These are phyloP conservation scores for Phytophthora cactorum DNA, from an alignment of 352 stramenopile genomes.

Conservation along the genomic window DNA sequence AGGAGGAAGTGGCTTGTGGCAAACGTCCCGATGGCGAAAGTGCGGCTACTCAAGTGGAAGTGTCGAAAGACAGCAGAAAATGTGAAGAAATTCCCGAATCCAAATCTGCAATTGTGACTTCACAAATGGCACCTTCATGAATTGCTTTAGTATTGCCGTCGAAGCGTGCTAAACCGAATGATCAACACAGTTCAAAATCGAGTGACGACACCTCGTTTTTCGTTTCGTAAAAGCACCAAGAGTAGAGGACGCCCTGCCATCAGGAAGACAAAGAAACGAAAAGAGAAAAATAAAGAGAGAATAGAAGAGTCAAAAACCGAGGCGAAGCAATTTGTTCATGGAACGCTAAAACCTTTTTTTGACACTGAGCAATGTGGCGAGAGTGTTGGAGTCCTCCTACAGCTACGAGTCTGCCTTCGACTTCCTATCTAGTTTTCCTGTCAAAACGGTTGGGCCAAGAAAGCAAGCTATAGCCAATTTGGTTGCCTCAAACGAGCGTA, in stretches of 20 bases:
- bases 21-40: too few species aligned
- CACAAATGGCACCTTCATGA: too few species aligned
- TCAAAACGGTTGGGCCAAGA: background rate
- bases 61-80: background rate
- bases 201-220: constrained; percentile 4
- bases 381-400: background rate
- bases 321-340: constrained; percentile 10
- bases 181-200: background rate
- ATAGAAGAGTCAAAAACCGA: background rate
- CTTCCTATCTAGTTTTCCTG: background rate
- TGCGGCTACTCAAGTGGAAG: too few species aligned
- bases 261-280: background rate
- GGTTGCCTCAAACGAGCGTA: background rate
- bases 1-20: too few species aligned
- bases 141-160: too few species aligned
- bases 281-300: constrained; percentile 1
- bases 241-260: background rate
- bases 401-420: background rate
- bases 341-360: background rate
- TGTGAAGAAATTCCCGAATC: background rate
- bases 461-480: background rate
- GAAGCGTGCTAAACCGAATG: background rate
- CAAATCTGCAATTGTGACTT: background rate
- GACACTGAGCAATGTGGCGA: background rate
- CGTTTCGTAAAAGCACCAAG: background rate